Percentiles rank a stretch among this genome's conserved stretches.
These are phyloP conservation scores for Candida sanyaensis DNA, from an alignment of 1,139 yeast species.

Conservation along the genomic window DNA sequence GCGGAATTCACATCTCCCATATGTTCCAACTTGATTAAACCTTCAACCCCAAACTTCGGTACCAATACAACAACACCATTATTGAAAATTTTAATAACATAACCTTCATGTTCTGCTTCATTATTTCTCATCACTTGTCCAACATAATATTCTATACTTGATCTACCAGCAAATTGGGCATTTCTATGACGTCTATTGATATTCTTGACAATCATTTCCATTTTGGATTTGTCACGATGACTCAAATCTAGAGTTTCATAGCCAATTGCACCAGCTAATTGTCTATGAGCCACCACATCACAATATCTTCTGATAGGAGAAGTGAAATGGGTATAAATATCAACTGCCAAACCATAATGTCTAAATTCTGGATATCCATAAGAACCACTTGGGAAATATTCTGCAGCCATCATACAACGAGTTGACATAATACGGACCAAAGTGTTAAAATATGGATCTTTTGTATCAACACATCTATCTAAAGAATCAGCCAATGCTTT, in stretches of 20 bases:
- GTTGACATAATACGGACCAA: constrained; percentile 96
- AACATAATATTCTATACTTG: constrained; percentile 95
- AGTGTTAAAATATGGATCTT: constrained; percentile 91
- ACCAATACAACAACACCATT: constrained; percentile 95
- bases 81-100: constrained; percentile 86
- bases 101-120: constrained; percentile 80
- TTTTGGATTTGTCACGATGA: constrained; percentile 86
- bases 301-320: constrained; percentile 98
- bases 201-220: constrained; percentile 87
- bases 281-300: constrained; percentile 96
- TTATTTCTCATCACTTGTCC: constrained; percentile 94
- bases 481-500: constrained; percentile 92
- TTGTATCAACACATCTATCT: constrained; percentile 79
- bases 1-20: constrained; percentile 68
- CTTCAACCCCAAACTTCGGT: constrained; percentile 97
- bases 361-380: constrained; percentile 91
- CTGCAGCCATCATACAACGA: constrained; percentile 99
- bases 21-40: constrained; percentile 79
- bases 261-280: constrained; percentile 94
- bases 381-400: constrained; percentile 93
- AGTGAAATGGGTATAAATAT: constrained; percentile 96
- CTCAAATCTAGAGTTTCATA: constrained; percentile 81
- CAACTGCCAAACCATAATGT: constrained; percentile 97
- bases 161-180: constrained; percentile 98
- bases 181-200: constrained; percentile 94